Evolutionary conservation across 257 asterid genomes (phyloP).

Genomic region (Solanum appendiculatum): DNA sequence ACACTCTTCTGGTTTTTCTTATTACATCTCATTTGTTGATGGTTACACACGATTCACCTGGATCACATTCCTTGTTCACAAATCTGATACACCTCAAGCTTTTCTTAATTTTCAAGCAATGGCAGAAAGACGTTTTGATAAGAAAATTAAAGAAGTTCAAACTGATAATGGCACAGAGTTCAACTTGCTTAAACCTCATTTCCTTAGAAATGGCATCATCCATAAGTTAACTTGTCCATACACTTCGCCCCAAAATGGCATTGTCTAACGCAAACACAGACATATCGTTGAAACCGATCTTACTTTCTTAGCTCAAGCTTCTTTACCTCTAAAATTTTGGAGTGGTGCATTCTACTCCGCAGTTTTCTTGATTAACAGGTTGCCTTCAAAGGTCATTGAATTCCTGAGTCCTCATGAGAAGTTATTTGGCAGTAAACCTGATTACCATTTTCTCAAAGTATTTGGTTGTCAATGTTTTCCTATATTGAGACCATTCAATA

Average conservation of each 20-base stretch:
- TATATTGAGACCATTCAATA: neutral
- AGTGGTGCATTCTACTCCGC: neutral
- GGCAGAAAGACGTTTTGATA: neutral
- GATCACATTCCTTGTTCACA: neutral
- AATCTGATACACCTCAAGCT: neutral
- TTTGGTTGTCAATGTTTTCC: slow-evolving; percentile 1
- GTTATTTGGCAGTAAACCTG: neutral
- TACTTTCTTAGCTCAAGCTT: neutral
- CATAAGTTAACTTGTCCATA: neutral
- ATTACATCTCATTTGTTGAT: neutral
- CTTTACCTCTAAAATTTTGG: neutral
- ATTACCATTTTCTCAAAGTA: neutral
- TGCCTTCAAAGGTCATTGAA: neutral
- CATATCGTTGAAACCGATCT: neutral
- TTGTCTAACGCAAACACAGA: neutral
- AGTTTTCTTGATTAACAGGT: neutral
- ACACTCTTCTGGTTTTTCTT: neutral
- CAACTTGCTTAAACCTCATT: neutral
- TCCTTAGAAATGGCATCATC: neutral
- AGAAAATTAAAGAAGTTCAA: neutral
- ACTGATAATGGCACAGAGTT: neutral
- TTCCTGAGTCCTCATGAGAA: neutral
- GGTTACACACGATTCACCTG: too few relatives aligned
- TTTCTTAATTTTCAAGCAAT: neutral
- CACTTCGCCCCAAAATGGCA: neutral